Conservation (phyloP, 805 yeast genomes). For the Saccharomycopsis fermentans region DNA sequence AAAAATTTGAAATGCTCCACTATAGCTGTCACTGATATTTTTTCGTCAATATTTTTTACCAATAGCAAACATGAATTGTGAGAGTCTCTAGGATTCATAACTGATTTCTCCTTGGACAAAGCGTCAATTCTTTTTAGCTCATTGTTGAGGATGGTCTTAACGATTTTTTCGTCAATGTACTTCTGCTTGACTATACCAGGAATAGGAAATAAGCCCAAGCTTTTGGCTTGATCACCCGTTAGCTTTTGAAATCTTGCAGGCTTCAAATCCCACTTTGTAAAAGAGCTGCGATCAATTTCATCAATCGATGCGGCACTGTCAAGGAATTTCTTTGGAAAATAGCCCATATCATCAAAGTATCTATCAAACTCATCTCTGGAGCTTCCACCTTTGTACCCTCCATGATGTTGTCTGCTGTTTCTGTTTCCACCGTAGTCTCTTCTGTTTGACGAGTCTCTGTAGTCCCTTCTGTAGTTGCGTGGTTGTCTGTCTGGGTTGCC, state of each 20-base stretch:
- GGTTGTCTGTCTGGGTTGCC: background rate
- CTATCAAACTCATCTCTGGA: background rate
- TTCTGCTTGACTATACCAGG: constrained; percentile 46
- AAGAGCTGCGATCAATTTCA: constrained; percentile 36
- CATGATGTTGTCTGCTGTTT: constrained; percentile 3
- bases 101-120: constrained; percentile 20
- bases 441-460: background rate
- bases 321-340: constrained; percentile 19
- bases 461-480: background rate
- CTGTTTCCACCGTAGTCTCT: constrained; percentile 12
- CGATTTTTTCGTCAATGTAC: constrained; percentile 7
- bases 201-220: constrained; percentile 66
- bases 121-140: constrained; percentile 5
- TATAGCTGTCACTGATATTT: constrained; percentile 25
- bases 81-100: constrained; percentile 23
- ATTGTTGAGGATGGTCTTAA: constrained; percentile 8
- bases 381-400: background rate
- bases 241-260: constrained; percentile 69
- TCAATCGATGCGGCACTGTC: constrained; percentile 37
- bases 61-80: constrained; percentile 22
- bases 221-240: constrained; percentile 66
- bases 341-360: background rate
- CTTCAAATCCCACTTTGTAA: constrained; percentile 57
- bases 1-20: constrained; percentile 37
- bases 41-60: constrained; percentile 13